Evolutionary conservation across 768 basidiomycete species (phyloP).

Genomic region (Crepidotus variabilis): DNA sequence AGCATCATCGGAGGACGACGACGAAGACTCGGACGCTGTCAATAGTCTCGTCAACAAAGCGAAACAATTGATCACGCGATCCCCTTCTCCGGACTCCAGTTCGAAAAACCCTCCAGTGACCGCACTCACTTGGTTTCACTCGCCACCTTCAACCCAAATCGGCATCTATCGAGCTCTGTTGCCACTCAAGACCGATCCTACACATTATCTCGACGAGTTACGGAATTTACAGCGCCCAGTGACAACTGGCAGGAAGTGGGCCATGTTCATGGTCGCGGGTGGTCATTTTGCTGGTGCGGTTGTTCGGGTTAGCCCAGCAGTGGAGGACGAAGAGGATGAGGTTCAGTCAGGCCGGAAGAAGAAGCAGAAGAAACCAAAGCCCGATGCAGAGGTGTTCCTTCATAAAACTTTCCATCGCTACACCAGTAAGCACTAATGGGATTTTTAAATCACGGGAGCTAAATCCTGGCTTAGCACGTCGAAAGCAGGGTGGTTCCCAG

Average conservation of each 20-base stretch:
- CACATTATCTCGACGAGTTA: constrained; percentile 56
- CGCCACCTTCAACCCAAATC: constrained; percentile 81
- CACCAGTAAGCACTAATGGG: constrained; percentile 65
- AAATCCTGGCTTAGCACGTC: constrained; percentile 60
- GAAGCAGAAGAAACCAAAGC: constrained; percentile 62
- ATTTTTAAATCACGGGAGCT: neutral
- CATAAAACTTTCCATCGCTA: constrained; percentile 99
- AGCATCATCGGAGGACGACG: constrained; percentile 64
- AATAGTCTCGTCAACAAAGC: constrained; percentile 63
- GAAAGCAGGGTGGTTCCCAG: constrained; percentile 97
- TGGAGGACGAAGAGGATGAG: constrained; percentile 40
- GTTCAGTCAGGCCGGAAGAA: constrained; percentile 42
- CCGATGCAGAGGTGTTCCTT: constrained; percentile 75
- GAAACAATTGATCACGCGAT: constrained; percentile 37
- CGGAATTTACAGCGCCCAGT: constrained; percentile 56
- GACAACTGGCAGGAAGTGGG: constrained; percentile 73
- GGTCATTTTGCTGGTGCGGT: constrained; percentile 98
- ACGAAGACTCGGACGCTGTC: constrained; percentile 63
- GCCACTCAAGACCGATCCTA: constrained; percentile 40
- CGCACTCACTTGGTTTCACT: constrained; percentile 88
- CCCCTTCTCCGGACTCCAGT: constrained; percentile 39
- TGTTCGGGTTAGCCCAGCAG: constrained; percentile 61
- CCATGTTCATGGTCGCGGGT: constrained; percentile 94
- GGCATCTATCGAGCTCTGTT: constrained; percentile 83
- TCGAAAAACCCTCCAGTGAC: constrained; percentile 41